Conservation (phyloP, 73 alveolate species). For the Paramecium caudatum region DNA sequence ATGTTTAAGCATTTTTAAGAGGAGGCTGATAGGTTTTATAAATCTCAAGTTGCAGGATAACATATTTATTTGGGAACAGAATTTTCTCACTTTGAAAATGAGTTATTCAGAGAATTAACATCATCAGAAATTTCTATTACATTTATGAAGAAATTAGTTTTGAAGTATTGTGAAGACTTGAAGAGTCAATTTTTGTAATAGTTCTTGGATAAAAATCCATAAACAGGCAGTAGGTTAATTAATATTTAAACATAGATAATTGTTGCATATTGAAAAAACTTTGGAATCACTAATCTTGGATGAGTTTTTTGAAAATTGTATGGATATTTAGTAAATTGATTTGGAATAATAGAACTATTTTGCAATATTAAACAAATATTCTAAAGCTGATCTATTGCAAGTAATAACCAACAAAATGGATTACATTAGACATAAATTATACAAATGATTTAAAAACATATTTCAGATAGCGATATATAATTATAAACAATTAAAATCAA, state of each 20-base stretch:
- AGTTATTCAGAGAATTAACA: conserved; percentile 60
- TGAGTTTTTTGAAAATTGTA: conserved; percentile 76
- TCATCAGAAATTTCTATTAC: conserved; percentile 66
- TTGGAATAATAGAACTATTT: conserved; percentile 72
- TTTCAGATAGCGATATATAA: too few species aligned
- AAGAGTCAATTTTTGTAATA: conserved; percentile 51
- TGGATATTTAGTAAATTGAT: conserved; percentile 64
- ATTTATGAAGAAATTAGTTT: conserved; percentile 63
- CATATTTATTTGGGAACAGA: conserved; percentile 56
- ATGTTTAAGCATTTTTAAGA: conserved; percentile 65
- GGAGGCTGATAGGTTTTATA: conserved; percentile 63
- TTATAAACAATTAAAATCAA: too few species aligned
- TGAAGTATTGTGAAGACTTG: conserved; percentile 74
- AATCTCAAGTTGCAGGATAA: conserved; percentile 33
- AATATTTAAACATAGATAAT: neutral
- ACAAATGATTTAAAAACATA: conserved; percentile 22
- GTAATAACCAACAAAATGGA: conserved; percentile 75
- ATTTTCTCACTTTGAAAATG: conserved; percentile 65
- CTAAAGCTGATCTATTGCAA: conserved; percentile 68
- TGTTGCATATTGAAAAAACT: conserved; percentile 71
- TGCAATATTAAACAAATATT: conserved; percentile 63
- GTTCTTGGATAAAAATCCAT: conserved; percentile 70
- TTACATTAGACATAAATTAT: conserved; percentile 71
- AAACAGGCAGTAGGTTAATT: conserved; percentile 10
- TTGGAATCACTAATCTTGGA: conserved; percentile 70